Base-by-base conservation (phyloP, 148 eudicot genomes). In the Polygonum maritimum region DNA sequence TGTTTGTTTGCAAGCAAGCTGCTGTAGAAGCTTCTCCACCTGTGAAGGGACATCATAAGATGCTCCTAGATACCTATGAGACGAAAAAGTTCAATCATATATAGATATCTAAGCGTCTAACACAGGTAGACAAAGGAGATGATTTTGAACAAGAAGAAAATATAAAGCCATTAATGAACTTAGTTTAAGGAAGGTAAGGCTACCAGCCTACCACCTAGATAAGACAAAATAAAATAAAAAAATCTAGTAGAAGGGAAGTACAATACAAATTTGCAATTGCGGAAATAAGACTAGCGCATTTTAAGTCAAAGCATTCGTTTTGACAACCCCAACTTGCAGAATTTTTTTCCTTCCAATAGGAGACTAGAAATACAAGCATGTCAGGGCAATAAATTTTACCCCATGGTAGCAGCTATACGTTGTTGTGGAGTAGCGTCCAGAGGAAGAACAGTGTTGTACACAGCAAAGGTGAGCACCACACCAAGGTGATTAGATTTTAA, bases 401-500 rank as follows among this genome's bases (percentile, higher is more conserved):
- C 98, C 63, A 88, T 88, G 58, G 98, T 90, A 33, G 92, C 94
- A 75, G 91, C 80, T 81, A 88, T 90, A 22, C 92, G 87, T 80
- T 94, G 86, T 79, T 85, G 90, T 39, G 89, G 83, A 40, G 89
- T 92, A 60, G 92, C 90, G 76, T 90, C 85, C 1, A 78, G 86
- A 74, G 91, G 87, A 60, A 94, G 91, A 57, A 84, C 83, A 71
- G 78, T 35, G 70, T 85, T 82, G 75, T 94, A 94, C 39, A 94
- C 96, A 52, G 98, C 93, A 86, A 94, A 94, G 76, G 98, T 94
- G 55, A 94, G 88, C 38, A 94, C 93, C 79, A 94, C 98, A 2
- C 98, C 98, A 12, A 92, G 83, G 84, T 90, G 94, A 78, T 92
- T 92, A 70, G 97, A 90, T 77, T 94, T 94, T 63, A 94, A 82